phyloP scores from a whole-genome alignment of 192 early-diverging fungal species.

The Rhizophagus sp. region DNA sequence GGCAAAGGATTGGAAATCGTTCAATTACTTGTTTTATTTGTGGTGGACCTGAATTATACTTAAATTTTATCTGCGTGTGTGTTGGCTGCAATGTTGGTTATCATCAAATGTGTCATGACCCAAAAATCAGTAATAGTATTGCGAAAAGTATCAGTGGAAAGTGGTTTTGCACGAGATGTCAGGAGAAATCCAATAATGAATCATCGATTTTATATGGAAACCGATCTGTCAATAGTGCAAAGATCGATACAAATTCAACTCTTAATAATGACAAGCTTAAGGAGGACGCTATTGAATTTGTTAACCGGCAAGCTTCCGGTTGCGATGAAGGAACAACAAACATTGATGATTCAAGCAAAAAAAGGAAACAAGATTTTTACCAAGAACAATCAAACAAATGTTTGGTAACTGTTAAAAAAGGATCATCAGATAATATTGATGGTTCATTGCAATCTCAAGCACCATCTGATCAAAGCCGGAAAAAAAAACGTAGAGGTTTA shows the following conservation, averaged over 20 bases:
- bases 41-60: conserved; percentile 1
- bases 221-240: neutral
- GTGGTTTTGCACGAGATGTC: conserved; percentile 20
- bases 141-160: neutral
- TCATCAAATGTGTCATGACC: conserved; percentile 28
- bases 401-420: neutral
- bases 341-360: conserved; percentile 3
- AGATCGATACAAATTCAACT: neutral
- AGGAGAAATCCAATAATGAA: neutral
- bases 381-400: conserved; percentile 1
- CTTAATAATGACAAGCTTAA: neutral
- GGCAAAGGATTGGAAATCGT: neutral
- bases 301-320: neutral
- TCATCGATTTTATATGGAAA: neutral
- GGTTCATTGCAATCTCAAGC: neutral
- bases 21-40: conserved; percentile 9
- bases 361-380: neutral
- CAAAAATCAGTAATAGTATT: conserved; percentile 1
- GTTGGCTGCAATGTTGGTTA: conserved; percentile 12
- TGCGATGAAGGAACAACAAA: neutral
- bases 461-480: neutral
- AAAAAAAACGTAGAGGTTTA: conserved; percentile 4
- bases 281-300: neutral
- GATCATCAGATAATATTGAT: neutral
- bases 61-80: conserved; percentile 27